Evolutionary conservation across 805 yeast species (phyloP), one percentile per base, ranked within the genome.

Genomic region (Phaffomyces thermotolerans): DNA sequence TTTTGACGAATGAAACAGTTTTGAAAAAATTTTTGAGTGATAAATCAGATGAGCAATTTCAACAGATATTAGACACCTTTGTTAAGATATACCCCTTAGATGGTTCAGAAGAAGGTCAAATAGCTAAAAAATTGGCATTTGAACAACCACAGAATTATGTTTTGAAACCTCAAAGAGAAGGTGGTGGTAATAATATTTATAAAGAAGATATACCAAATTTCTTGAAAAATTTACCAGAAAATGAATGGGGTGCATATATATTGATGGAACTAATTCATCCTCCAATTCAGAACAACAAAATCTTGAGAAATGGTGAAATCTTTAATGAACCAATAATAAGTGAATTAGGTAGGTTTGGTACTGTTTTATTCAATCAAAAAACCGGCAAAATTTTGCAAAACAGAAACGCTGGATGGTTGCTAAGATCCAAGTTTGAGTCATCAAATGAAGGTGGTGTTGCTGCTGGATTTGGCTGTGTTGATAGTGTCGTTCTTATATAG

Each of bases 401-500:
- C 61, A 76, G 77, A 34, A 75, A 75, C 49, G 78, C 89, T 2
- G 98, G 97, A 6, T 87, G 86, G 78, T 70, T 93, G 51, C 68
- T 93, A 53, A 79, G 99, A 66, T 84, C 96, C 1, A 93, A 93
- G 63, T 78, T 89, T 45, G 83, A 86, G 51, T 68, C 83, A 4
- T 84, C 95, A 42, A 81, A 93, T 63, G 99, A 93, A 68, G 99
- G 99, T 33, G 99, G 99, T 34, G 97, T 93, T 30, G 98, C 98
- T 20, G 99, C 99, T 14, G 99, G 99, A 1, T 91, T 86, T 65
- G 99, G 98, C 7, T 89, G 97, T 63, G 86, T 93, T 34, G 99
- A 93, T 63, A 84, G 89, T 57, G 72, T 89, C 32, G 77, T 79
- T 47, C 66, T 87, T 35, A 46, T 53, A 29, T 55, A 50, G 41